Evolutionary conservation across 768 basidiomycete genomes (phyloP).

Genomic region (Tulasnella sp.): DNA sequence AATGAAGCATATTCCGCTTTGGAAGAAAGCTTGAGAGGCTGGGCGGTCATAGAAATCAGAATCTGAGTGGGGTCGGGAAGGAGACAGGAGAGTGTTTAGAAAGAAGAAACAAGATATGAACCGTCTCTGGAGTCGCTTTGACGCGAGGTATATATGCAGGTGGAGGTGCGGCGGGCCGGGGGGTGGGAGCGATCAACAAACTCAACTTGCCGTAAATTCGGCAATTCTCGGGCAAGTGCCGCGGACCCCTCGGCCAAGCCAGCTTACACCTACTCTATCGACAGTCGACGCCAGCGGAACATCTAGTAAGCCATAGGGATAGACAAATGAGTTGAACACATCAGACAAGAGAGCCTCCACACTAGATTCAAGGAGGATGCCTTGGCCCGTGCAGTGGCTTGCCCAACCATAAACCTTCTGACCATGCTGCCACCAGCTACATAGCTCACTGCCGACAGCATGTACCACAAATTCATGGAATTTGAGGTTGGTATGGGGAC

Average conservation of each 20-base stretch:
- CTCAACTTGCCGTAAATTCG: neutral
- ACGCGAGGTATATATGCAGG: neutral
- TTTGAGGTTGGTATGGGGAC: too few species aligned
- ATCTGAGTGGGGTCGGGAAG: neutral
- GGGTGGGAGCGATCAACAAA: neutral
- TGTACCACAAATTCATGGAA: too few species aligned
- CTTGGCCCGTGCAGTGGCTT: too few species aligned
- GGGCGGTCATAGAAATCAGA: neutral
- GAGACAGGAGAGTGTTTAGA: neutral
- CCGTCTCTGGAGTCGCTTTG: neutral
- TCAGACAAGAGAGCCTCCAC: too few species aligned
- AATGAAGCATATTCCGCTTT: constrained; percentile 46
- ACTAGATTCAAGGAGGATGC: too few species aligned
- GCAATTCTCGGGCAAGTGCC: neutral
- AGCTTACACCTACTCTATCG: neutral
- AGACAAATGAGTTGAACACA: too few species aligned
- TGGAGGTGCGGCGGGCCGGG: neutral
- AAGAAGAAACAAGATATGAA: neutral
- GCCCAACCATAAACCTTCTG: too few species aligned
- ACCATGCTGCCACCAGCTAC: too few species aligned
- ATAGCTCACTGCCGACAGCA: too few species aligned
- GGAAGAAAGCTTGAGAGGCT: neutral
- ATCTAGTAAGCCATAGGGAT: too few species aligned
- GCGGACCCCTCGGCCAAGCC: neutral
- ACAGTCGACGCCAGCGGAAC: too few species aligned